Evolutionary conservation across 257 asterid genomes (phyloP).

Genomic region (Plantago major): DNA sequence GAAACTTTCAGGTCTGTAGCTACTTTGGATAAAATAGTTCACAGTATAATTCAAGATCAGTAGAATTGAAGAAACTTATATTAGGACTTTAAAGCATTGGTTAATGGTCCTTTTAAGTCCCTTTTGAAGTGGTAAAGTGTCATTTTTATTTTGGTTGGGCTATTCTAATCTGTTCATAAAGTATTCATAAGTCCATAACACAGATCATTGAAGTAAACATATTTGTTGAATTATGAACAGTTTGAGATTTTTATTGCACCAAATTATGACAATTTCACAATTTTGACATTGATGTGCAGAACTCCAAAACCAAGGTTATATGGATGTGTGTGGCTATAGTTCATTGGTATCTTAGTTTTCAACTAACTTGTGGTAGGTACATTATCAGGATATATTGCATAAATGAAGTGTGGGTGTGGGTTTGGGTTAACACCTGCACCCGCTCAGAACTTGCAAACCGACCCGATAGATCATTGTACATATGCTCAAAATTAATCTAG

Average conservation of each 20-base stretch:
- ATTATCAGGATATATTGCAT: not conserved
- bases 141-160: constrained; percentile 14
- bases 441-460: too few species aligned
- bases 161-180: constrained; percentile 1
- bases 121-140: constrained; percentile 15
- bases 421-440: too few species aligned
- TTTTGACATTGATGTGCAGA: constrained; percentile 13
- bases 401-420: too few species aligned
- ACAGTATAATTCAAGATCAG: not conserved
- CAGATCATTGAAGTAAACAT: not conserved
- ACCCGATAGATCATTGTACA: too few species aligned
- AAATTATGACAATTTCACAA: not conserved
- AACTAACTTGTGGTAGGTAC: not conserved
- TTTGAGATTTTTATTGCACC: not conserved
- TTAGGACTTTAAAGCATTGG: constrained; percentile 1
- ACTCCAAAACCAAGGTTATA: constrained; percentile 2
- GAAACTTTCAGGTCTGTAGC: not conserved
- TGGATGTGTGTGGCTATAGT: not conserved
- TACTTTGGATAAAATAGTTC: not conserved
- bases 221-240: not conserved
- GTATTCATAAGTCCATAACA: not conserved
- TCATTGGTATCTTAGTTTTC: not conserved
- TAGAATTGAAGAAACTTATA: not conserved
- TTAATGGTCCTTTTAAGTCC: constrained; percentile 8
- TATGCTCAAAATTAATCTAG: too few species aligned